Evolutionary conservation across 176 grass and related monocot genomes (phyloP).

Genomic region (Tillandsia fasciculata): DNA sequence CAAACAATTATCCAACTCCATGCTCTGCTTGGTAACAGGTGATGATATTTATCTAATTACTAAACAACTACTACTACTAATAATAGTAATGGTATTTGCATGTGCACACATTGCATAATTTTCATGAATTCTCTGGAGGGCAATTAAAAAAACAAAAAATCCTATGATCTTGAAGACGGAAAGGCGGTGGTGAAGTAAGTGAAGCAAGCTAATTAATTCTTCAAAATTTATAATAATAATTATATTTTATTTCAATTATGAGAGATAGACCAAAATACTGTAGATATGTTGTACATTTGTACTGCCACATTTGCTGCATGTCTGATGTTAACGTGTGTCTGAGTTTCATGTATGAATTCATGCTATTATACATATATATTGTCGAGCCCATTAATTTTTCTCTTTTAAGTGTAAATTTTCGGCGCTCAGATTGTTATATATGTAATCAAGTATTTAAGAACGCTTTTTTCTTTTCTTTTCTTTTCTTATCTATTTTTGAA

Average conservation of each 20-base stretch:
- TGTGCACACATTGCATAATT: not conserved
- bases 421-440: too few relatives aligned
- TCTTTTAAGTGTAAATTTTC: too few relatives aligned
- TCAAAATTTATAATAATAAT: too few relatives aligned
- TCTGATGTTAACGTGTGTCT: not conserved
- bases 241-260: not conserved
- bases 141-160: not conserved
- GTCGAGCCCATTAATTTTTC: not conserved
- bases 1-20: slow-evolving; percentile 95
- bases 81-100: not conserved
- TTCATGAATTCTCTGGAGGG: not conserved
- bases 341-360: not conserved
- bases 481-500: too few relatives aligned
- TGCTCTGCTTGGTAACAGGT: slow-evolving; percentile 92
- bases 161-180: too few relatives aligned
- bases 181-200: too few relatives aligned
- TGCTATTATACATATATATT: not conserved
- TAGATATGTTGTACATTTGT: not conserved
- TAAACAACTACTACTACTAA: too few relatives aligned
- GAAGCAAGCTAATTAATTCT: too few relatives aligned
- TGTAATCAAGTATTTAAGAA: too few relatives aligned
- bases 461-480: too few relatives aligned
- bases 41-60: slow-evolving; percentile 10
- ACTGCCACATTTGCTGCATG: not conserved
- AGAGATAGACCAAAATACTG: not conserved